Evolutionary conservation across 192 early-diverging fungal genomes (phyloP), one percentile per base, ranked within the genome.

Genomic region (Mortierella alpina): DNA sequence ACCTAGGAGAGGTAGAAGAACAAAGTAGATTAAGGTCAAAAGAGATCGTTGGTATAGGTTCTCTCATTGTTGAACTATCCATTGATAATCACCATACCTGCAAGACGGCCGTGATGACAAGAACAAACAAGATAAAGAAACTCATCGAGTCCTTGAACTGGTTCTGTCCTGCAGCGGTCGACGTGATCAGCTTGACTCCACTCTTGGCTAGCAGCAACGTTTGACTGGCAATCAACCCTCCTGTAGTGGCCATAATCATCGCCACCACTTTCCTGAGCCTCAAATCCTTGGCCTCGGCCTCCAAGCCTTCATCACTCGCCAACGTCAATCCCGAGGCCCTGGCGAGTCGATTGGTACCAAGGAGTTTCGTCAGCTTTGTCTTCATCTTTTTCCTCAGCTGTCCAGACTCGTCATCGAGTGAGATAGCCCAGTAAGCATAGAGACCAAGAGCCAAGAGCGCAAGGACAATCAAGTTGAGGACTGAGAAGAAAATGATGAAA

Each of bases 141-240:
- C 88, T 90, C 39, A 84, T 65, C 63, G 62, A 79, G 75, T 90
- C 88, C 31, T 77, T 83, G 65, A 90, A 88, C 70, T 90, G 88
- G 71, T 86, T 84, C 0, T 83, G 46, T 52, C 70, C 83, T 54
- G 46, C 75, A 73, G 65, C 8, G 6, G 67, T 65, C 39, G 75
- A 77, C 6, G 63, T 60, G 40, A 77, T 54, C 40, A 77, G 53
- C 20, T 65, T 63, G 58, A 77, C 61, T 20, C 88, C 88, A 22
- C 85, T 87, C 72, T 90, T 90, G 40, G 88, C 87, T 49, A 90
- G 58, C 54, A 90, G 66, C 22, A 90, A 63, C 6, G 88, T 90
- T 53, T 90, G 84, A 55, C 87, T 88, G 10, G 88, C 85, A 11
- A 90, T 58, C 47, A 90, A 57, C 2, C 88, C 88, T 18, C 88